Conservation (phyloP, 139 green algal genomes). For the Chlorella sp. region DNA sequence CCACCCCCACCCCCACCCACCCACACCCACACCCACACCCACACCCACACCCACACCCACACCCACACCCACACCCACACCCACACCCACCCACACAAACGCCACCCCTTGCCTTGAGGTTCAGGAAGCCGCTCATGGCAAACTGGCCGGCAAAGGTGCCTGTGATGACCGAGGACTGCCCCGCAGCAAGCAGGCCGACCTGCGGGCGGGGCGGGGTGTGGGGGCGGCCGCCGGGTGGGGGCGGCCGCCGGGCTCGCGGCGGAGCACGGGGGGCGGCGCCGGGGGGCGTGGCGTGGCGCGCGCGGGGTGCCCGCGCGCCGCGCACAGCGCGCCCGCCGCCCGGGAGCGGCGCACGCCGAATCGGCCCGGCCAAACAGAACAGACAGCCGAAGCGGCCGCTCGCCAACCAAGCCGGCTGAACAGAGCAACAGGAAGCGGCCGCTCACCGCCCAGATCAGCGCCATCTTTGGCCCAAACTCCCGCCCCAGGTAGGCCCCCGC, state of each 20-base stretch:
- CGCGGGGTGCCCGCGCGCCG: too few relatives aligned
- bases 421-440: not conserved
- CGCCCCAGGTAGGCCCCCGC: slow-evolving; percentile 47
- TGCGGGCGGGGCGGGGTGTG: not conserved
- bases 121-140: slow-evolving; percentile 69
- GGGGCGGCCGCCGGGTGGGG: not conserved
- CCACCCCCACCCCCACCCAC: too few relatives aligned
- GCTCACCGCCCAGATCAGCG: slow-evolving; percentile 12
- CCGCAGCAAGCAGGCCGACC: slow-evolving; percentile 61
- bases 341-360: not conserved
- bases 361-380: too few relatives aligned
- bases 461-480: slow-evolving; percentile 34
- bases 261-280: not conserved
- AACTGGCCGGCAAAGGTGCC: slow-evolving; percentile 70
- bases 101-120: slow-evolving; percentile 45
- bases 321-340: not conserved
- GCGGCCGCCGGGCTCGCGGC: too few relatives aligned
- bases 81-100: not conserved
- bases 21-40: too few relatives aligned
- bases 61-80: too few relatives aligned
- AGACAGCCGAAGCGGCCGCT: too few relatives aligned
- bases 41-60: too few relatives aligned
- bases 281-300: not conserved
- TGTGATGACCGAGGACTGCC: slow-evolving; percentile 63
- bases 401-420: not conserved